A percentile compares a stretch with the other conserved stretches of the same genome.
Conservation (phyloP, 2,329 filamentous ascomycete genomes). For the Plenodomus lindquistii region DNA sequence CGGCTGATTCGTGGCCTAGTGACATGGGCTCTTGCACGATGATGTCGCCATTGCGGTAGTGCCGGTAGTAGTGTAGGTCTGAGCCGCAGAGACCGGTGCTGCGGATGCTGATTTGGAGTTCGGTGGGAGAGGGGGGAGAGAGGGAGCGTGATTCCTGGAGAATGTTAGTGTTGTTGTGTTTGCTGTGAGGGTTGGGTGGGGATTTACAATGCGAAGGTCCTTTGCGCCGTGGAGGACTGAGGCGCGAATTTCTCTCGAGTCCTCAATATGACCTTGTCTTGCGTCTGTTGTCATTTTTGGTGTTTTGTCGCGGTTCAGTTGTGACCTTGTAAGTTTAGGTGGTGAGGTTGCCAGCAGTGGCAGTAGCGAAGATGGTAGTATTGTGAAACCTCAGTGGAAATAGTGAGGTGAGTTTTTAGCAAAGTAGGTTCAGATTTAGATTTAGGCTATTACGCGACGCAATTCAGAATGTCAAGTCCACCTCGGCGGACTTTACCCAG, state of each 20-base stretch:
- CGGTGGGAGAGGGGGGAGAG: constrained; percentile 52
- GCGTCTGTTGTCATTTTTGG: constrained; percentile 26
- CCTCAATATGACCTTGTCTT: constrained; percentile 23
- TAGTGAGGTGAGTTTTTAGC: not conserved
- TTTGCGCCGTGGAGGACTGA: constrained; percentile 65
- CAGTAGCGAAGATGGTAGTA: not conserved
- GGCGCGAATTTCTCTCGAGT: constrained; percentile 47
- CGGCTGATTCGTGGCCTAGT: constrained; percentile 77
- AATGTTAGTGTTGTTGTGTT: constrained; percentile 8
- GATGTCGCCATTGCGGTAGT: constrained; percentile 86
- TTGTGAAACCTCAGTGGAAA: not conserved
- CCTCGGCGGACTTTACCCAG: constrained; percentile 27
- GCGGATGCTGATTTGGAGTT: constrained; percentile 67
- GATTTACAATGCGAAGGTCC: constrained; percentile 61
- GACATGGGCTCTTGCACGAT: constrained; percentile 81
- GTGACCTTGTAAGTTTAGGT: not conserved
- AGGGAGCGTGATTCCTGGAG: constrained; percentile 59
- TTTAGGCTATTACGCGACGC: not conserved
- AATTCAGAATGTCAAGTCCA: not conserved
- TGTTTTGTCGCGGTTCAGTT: constrained; percentile 1
- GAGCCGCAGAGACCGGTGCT: constrained; percentile 72
- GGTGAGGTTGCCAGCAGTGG: too few species aligned
- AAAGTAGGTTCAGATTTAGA: not conserved
- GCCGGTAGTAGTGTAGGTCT: constrained; percentile 82
- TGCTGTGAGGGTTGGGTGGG: not conserved